These are phyloP conservation scores for Mycena alexandri DNA, from an alignment of 768 basidiomycete genomes.

Conservation along the genomic window DNA sequence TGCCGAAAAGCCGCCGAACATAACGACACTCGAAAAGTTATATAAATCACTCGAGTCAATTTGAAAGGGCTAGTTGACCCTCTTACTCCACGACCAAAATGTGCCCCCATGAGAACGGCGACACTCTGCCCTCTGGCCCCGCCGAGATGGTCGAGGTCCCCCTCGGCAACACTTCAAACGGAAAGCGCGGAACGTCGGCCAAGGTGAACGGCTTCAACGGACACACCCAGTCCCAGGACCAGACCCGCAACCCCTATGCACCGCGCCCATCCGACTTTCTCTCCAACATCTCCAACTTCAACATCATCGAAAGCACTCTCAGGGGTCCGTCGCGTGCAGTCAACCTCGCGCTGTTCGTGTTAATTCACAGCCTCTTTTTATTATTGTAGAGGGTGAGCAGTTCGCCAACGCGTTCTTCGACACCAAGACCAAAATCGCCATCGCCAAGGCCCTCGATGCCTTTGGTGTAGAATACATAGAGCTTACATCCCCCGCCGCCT, in stretches of 20 bases:
- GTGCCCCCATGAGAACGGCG: constrained; percentile 73
- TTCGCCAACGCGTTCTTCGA: constrained; percentile 99
- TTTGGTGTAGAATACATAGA: constrained; percentile 99
- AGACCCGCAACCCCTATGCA: constrained; percentile 82
- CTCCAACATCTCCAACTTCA: constrained; percentile 93
- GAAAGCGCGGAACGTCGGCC: constrained; percentile 59
- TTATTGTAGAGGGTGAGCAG: constrained; percentile 89
- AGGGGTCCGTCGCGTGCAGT: constrained; percentile 72
- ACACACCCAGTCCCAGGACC: constrained; percentile 51
- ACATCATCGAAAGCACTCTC: constrained; percentile 97
- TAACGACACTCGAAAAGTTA: constrained; percentile 11
- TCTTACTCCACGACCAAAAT: no score
- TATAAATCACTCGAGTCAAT: not conserved
- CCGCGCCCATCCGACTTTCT: constrained; percentile 93
- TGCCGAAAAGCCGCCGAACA: constrained; percentile 28
- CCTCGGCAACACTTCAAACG: constrained; percentile 58
- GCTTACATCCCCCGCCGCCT: constrained; percentile 97
- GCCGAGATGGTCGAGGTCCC: constrained; percentile 82
- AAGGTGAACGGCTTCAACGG: constrained; percentile 51
- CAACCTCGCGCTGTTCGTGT: constrained; percentile 9
- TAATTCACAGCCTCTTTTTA: constrained; percentile 2
- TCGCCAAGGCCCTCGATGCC: constrained; percentile 97
- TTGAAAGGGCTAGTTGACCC: no score
- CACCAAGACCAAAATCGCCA: constrained; percentile 99
- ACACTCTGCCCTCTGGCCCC: constrained; percentile 57